phyloP scores from a whole-genome alignment of 352 stramenopile genomes.

The Globisporangium spiculum region DNA sequence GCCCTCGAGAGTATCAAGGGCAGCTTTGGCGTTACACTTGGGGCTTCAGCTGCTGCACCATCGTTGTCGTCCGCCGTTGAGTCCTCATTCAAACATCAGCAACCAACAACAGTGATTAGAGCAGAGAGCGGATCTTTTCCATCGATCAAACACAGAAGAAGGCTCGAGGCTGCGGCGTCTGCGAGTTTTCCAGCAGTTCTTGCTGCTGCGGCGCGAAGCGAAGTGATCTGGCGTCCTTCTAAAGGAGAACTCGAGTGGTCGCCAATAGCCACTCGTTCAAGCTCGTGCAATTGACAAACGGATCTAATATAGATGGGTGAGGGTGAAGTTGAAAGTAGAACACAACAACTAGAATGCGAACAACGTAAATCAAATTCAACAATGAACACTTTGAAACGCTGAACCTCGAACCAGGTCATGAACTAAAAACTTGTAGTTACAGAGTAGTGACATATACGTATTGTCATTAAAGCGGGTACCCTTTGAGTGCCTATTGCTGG shows the following conservation, averaged over 20 bases:
- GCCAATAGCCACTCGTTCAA: no score
- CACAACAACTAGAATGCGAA: no score
- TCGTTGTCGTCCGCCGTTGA: not conserved
- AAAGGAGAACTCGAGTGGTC: no score
- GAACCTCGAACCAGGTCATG: no score
- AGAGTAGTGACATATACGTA: not conserved
- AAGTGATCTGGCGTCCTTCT: not conserved
- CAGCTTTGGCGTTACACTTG: constrained; percentile 28
- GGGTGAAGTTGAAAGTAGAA: no score
- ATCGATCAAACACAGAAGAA: not conserved
- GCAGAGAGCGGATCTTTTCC: not conserved
- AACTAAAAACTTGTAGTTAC: no score
- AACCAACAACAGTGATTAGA: not conserved
- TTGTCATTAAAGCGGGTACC: not conserved
- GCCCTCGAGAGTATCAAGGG: constrained; percentile 31
- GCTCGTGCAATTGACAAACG: no score
- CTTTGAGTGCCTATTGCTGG: not conserved
- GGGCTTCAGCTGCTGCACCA: not conserved
- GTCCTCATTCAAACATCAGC: constrained; percentile 1
- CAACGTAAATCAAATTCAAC: no score
- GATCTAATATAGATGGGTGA: no score
- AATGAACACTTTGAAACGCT: no score
- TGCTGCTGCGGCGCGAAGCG: constrained; percentile 49
- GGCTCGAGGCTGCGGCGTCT: constrained; percentile 22
- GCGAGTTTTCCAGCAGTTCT: constrained; percentile 63